phyloP scores from a whole-genome alignment of 164 flowering plant species.

The Vitis labrusca region DNA sequence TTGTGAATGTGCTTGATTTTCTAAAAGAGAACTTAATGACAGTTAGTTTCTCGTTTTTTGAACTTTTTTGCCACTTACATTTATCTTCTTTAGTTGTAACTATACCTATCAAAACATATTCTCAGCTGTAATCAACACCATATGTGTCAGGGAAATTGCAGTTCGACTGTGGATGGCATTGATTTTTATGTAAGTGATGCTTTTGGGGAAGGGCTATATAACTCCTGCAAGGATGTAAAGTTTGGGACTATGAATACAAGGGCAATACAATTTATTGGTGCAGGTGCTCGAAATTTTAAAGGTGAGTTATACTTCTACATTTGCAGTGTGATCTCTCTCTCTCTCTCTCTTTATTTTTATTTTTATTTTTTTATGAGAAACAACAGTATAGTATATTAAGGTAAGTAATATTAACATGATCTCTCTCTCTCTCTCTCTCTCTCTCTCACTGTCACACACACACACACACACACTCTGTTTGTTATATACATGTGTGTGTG shows the following conservation, averaged over 20 bases:
- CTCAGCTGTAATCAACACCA: too few species aligned
- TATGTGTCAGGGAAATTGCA: constrained; percentile 58
- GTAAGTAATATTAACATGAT: too few species aligned
- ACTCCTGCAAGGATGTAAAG: constrained; percentile 97
- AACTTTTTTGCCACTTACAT: too few species aligned
- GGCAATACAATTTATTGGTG: constrained; percentile 90
- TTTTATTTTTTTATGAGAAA: too few species aligned
- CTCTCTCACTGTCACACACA: background rate
- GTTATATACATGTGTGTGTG: too few species aligned
- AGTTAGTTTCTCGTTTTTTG: too few species aligned
- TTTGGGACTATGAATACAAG: constrained; percentile 95
- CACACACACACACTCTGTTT: too few species aligned
- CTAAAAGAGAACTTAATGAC: too few species aligned
- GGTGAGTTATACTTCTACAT: constrained; percentile 43
- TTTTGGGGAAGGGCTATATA: constrained; percentile 77
- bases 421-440: background rate
- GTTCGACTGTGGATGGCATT: constrained; percentile 79
- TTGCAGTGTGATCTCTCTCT: constrained; percentile 1
- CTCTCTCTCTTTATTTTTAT: background rate
- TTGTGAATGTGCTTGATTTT: too few species aligned
- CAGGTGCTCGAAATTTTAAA: constrained; percentile 76
- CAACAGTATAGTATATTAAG: too few species aligned
- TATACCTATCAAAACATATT: too few species aligned
- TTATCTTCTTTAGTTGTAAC: too few species aligned
- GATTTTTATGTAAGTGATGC: constrained; percentile 74